Base-by-base conservation (phyloP, 345 rosid species). In the Populus ilicifolia region DNA sequence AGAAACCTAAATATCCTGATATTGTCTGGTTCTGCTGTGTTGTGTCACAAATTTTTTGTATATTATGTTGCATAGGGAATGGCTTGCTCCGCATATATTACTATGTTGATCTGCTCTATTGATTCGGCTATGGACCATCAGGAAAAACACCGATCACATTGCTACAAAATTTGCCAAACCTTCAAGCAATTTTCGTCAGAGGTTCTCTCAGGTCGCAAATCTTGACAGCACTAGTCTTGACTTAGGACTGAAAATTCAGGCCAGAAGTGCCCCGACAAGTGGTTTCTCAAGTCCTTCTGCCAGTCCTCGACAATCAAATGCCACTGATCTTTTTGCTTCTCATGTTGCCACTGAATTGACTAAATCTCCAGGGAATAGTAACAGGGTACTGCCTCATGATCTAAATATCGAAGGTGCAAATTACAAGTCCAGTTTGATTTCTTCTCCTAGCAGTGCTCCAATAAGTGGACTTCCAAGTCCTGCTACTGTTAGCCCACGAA, bases 211-310 rank as follows among this genome's bases (percentile, higher is more conserved):
- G 20, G 81, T 83, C 59, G 73, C 41, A 67, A 80, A 73, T 50
- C 46, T 68, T 78, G 83, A 80, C 77, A 73, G 36, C 62, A 54
- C 35, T 69, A 72, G 48, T 76, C 65, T 71, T 70, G 78, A 82
- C 73, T 80, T 82, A 76, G 86, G 83, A 81, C 43, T 75, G 73
- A 74, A 80, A 27, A 75, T 77, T 29, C 76, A 85, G 18, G 83
- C 85, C 35, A 80, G 85, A 83, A 91, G 96, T 80, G 93, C 96
- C 70, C 93, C 96, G n/a, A 70, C 90, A 21, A 88, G 85, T 78
- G 80, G 81, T 80, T 79, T 83, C 62, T 81, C 91, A 35, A 89
- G 89, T 78, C 93, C 90, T 56, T 44, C 71, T 16, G 61, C 77
- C 62, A 89, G 91, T 75, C 91, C 93, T 9, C 83, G 29, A 67